These are phyloP conservation scores for Vitis cinerea DNA, from an alignment of 164 flowering plant genomes.

Conservation along the genomic window DNA sequence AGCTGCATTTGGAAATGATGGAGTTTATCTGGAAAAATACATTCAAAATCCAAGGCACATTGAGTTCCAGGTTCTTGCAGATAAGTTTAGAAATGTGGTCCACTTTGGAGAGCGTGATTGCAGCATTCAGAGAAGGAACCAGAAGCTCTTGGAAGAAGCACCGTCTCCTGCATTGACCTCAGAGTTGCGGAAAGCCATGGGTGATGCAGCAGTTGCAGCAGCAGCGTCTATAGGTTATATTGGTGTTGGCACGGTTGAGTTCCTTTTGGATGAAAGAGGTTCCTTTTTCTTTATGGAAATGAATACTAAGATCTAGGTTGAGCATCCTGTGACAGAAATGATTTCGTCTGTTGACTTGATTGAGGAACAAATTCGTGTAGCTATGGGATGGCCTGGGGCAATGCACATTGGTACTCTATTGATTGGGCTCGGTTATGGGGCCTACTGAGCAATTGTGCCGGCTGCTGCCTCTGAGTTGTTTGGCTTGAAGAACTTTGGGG, in stretches of 20 bases:
- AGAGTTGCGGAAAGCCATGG: conserved; percentile 96
- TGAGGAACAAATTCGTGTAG: conserved; percentile 96
- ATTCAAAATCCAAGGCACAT: too few species aligned
- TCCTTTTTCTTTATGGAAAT: conserved; percentile 99
- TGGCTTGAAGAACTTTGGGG: conserved; percentile 90
- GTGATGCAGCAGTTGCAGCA: conserved; percentile 99
- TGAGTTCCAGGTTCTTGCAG: conserved; percentile 80
- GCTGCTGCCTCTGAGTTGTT: conserved; percentile 96
- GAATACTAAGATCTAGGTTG: conserved; percentile 99
- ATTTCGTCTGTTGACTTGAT: conserved; percentile 92
- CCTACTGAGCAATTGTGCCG: conserved; percentile 96
- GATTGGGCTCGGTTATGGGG: conserved; percentile 94
- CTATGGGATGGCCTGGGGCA: conserved; percentile 91
- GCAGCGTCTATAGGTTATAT: conserved; percentile 97
- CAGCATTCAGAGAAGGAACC: conserved; percentile 99
- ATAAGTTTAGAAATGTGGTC: conserved; percentile 85
- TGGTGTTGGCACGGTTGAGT: conserved; percentile 97
- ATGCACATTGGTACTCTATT: conserved; percentile 82
- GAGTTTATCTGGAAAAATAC: conserved; percentile 63
- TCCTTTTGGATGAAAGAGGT: conserved; percentile 97
- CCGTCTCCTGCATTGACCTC: conserved; percentile 97
- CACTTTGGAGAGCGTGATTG: conserved; percentile 99
- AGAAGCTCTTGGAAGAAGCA: conserved; percentile 97
- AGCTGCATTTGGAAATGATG: conserved; percentile 84
- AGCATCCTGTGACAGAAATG: conserved; percentile 99